Conservation (phyloP, 2,329 filamentous ascomycete species). For the Ophiostoma tasmaniense region DNA sequence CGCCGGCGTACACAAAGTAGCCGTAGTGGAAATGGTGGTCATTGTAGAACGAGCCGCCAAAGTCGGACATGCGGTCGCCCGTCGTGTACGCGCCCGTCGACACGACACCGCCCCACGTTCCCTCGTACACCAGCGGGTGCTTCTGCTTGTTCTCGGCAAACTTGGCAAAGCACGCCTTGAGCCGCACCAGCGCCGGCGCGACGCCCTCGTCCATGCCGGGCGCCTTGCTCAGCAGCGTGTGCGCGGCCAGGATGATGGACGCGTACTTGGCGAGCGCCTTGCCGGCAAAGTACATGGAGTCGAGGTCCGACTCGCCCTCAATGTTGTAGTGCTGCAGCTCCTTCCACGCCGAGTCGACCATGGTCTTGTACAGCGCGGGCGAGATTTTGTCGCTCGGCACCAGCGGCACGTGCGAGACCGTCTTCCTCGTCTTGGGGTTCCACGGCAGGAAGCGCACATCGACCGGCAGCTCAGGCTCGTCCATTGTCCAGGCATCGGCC, state of each 20-base stretch:
- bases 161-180: constrained; percentile 57
- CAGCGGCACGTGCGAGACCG: constrained; percentile 19
- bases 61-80: constrained; percentile 64
- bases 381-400: constrained; percentile 35
- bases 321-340: constrained; percentile 64
- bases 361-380: constrained; percentile 46
- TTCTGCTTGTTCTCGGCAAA: constrained; percentile 62
- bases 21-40: constrained; percentile 72
- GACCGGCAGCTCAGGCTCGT: constrained; percentile 61
- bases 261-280: constrained; percentile 73
- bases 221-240: constrained; percentile 53
- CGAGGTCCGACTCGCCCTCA: constrained; percentile 57
- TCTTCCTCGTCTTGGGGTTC: constrained; percentile 44
- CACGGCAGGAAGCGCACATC: constrained; percentile 74
- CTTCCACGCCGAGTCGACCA: constrained; percentile 52
- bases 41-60: constrained; percentile 82
- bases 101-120: constrained; percentile 71
- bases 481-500: constrained; percentile 67
- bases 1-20: constrained; percentile 82
- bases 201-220: constrained; percentile 36
- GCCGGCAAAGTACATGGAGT: constrained; percentile 90
- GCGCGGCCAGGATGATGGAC: constrained; percentile 54
- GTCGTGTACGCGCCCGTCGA: constrained; percentile 67
- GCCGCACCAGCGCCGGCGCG: constrained; percentile 46
- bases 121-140: constrained; percentile 55